phyloP scores from a whole-genome alignment of 371 early-diverging fungal genomes.

The Choanephora cucurbitarum region DNA sequence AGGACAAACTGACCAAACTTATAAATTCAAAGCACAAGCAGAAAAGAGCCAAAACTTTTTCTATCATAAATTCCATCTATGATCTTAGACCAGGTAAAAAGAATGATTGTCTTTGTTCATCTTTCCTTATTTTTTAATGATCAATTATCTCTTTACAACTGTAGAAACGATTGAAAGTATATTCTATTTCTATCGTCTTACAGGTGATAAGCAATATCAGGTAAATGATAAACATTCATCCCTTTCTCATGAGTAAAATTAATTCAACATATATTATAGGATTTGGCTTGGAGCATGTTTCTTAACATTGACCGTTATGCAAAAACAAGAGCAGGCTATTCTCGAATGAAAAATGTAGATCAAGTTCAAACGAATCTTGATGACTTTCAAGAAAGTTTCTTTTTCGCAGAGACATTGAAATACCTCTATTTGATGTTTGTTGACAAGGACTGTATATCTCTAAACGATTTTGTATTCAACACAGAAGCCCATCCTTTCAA shows the following conservation, averaged over 20 bases:
- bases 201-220: constrained; percentile 63
- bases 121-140: not conserved
- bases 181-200: constrained; percentile 69
- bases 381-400: constrained; percentile 64
- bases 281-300: constrained; percentile 66
- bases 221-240: not conserved
- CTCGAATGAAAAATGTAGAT: constrained; percentile 55
- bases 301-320: constrained; percentile 60
- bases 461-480: constrained; percentile 74
- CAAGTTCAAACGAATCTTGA: constrained; percentile 24
- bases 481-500: constrained; percentile 79
- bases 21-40: constrained; percentile 4
- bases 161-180: constrained; percentile 77
- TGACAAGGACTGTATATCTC: constrained; percentile 52
- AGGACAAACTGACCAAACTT: constrained; percentile 2
- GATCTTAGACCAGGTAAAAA: constrained; percentile 61
- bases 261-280: constrained; percentile 33
- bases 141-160: not conserved
- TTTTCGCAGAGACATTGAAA: constrained; percentile 89
- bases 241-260: not conserved
- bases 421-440: constrained; percentile 86
- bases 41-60: constrained; percentile 12
- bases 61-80: constrained; percentile 18
- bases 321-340: constrained; percentile 55
- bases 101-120: no score